Base-by-base conservation (phyloP, 1,284 basidiomycete species). In the Laetiporus sulphureus region DNA sequence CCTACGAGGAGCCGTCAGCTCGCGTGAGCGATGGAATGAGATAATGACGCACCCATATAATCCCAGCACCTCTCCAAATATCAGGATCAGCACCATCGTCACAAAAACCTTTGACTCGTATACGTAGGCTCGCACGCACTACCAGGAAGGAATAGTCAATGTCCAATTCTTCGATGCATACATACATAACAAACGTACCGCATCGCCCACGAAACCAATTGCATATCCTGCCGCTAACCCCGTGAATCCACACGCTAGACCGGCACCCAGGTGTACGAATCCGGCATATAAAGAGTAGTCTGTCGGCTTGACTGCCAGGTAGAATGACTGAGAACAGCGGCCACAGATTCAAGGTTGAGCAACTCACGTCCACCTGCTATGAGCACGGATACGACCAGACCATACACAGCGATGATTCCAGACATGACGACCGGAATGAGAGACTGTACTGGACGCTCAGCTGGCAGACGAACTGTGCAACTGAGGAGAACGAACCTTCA, bases 221-320 rank as follows among this genome's bases (percentile, higher is more conserved):
- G 95, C 93, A 60, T 93, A 95, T 5, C 95, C 95, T 2, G 95
- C 95, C n/a, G 93, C 88, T 35, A 99, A 66, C 45, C 95, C 95
- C 11, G 95, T 93, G 51, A 91, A 67, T 13, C 94, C 94, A 59
- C 91, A 94, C 5, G 91, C 82, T 23, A 98, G 70, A 21, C 96
- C 95, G 10, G 95, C 96, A 8, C 87, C 92, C 21, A 99, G 81
- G 63, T 99, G 95, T 35, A 96, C 77, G 64, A 96, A 96, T 31
- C 96, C 95, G 13, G 83, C 77, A 57, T 83, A 91, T 34, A 91
- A 74, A 22, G 86, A 77, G 57, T 81, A 87, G 50, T 77, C 68
- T 36, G 81, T 64, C 44, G 69, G 65, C 40, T 75, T 71, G 40
- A 95, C 88, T 92, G 46, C 35, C 27, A 5, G 4, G 16, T 11